Base-by-base conservation (phyloP, 768 basidiomycete genomes). In the Lactarius tabidus region DNA sequence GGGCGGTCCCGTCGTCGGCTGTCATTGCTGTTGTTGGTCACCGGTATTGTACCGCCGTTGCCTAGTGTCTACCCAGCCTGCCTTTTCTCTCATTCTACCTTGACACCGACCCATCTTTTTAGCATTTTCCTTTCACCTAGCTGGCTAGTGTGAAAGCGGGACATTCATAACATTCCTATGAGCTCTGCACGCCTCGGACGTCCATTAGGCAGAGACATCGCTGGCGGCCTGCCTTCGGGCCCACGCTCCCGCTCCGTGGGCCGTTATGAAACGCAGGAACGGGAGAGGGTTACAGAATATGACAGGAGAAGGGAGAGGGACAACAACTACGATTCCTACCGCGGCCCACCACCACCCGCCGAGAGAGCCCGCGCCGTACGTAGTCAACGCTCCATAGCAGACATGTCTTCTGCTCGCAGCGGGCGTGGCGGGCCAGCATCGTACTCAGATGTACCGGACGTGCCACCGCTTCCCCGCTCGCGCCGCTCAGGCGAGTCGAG, bases 201-300 rank as follows among this genome's bases (percentile, higher is more conserved):
- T 20, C 33, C 56, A 53, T 28, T 51, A 29, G 39, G 60, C 26
- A 53, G 51, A 54, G 43, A 51, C n/a, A 38, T 33, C 23, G 10
- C 26, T 7, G 69, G 70, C 26, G 79, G 80, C 45, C 74, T 81
- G 39, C 81, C 81, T 48, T 72, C 75, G 51, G 77, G 70, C 59
- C 80, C 78, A 18, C 75, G 76, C 36, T 73, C 79, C 57, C 79
- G 78, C 62, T 76, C 79, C 3, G 70, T 65, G 1, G 74, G 75
- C 39, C 71, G 74, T 8, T n/a, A 43, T 29, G 60, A 66, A 36
- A 35, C 17, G 23, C 55, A 31, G 18, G 65, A 62, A 29, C 55
- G 38, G 18, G 65, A 62, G 39, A 62, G 18, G 20, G 60, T 53
- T 18, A 43, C 17, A 14, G 55, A 41, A 31, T 17, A 23, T 33